Conservation (phyloP, 495 filamentous ascomycete species). For the Penicillium paxilli region DNA sequence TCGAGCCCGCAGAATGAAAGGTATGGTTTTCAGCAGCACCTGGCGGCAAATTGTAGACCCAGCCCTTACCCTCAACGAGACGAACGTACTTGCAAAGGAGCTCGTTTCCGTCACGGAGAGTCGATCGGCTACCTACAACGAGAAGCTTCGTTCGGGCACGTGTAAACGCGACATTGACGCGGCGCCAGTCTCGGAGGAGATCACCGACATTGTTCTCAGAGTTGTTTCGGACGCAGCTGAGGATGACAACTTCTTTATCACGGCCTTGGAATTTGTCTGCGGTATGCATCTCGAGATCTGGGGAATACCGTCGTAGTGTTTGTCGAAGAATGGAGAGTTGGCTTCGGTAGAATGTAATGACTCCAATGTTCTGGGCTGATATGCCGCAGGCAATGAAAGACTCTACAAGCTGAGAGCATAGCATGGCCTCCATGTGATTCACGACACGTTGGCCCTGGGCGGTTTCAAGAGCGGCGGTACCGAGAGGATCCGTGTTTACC, state of each 20-base stretch:
- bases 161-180: slow-evolving; percentile 95
- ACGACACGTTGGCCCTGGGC: slow-evolving; percentile 79
- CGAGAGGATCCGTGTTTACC: slow-evolving; percentile 80
- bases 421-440: slow-evolving; percentile 74
- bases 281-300: slow-evolving; percentile 87
- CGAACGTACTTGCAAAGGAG: slow-evolving; percentile 73
- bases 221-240: slow-evolving; percentile 86
- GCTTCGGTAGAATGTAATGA: slow-evolving; percentile 97
- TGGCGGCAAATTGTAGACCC: slow-evolving; percentile 70
- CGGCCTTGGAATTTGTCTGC: slow-evolving; percentile 95
- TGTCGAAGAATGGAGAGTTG: slow-evolving; percentile 71
- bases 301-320: slow-evolving; percentile 46
- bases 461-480: slow-evolving; percentile 63
- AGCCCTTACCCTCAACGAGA: slow-evolving; percentile 69
- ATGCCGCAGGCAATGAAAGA: slow-evolving; percentile 73
- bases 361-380: slow-evolving; percentile 75
- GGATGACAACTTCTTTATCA: slow-evolving; percentile 88
- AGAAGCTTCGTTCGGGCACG: slow-evolving; percentile 86
- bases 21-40: slow-evolving; percentile 66
- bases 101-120: slow-evolving; percentile 70
- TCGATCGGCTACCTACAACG: slow-evolving; percentile 77
- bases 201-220: slow-evolving; percentile 78
- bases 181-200: slow-evolving; percentile 83
- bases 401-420: slow-evolving; percentile 77
- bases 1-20: slow-evolving; percentile 45